These are phyloP conservation scores for Kuraishia borneana DNA, from an alignment of 805 yeast genomes.

Conservation along the genomic window DNA sequence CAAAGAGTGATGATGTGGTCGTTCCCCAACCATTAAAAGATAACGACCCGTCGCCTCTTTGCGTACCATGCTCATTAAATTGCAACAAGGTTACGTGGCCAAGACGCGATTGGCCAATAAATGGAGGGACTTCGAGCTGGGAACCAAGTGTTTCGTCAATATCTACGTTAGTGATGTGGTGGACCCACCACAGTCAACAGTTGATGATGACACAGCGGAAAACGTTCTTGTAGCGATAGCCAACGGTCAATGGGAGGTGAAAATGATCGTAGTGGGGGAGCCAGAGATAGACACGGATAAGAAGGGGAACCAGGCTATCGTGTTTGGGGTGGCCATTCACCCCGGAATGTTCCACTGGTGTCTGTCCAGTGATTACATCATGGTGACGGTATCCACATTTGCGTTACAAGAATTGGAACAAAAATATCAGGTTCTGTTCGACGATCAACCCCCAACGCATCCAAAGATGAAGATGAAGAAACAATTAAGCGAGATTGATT, in stretches of 20 bases:
- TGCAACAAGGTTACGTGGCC: constrained; percentile 64
- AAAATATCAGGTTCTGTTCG: constrained; percentile 17
- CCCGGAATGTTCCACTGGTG: constrained; percentile 53
- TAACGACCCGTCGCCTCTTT: neutral
- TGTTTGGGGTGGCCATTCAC: constrained; percentile 74
- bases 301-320: constrained; percentile 50
- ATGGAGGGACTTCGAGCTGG: constrained; percentile 14
- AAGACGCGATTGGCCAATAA: constrained; percentile 43
- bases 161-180: constrained; percentile 57
- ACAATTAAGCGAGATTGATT: constrained; percentile 28
- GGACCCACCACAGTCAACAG: constrained; percentile 26
- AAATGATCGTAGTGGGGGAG: constrained; percentile 57
- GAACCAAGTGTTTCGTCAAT: constrained; percentile 68
- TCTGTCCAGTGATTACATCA: constrained; percentile 52
- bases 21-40: neutral
- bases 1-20: neutral
- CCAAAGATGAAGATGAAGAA: constrained; percentile 77
- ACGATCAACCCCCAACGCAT: constrained; percentile 35
- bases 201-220: constrained; percentile 1
- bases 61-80: constrained; percentile 18
- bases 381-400: constrained; percentile 22
- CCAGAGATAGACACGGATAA: constrained; percentile 49
- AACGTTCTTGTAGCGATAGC: constrained; percentile 46
- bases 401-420: neutral
- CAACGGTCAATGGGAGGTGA: constrained; percentile 70